A percentile compares a stretch with the other conserved stretches of the same genome.
Evolutionary conservation across 129 eudicot species (phyloP).

Genomic region (Solidago caesia): DNA sequence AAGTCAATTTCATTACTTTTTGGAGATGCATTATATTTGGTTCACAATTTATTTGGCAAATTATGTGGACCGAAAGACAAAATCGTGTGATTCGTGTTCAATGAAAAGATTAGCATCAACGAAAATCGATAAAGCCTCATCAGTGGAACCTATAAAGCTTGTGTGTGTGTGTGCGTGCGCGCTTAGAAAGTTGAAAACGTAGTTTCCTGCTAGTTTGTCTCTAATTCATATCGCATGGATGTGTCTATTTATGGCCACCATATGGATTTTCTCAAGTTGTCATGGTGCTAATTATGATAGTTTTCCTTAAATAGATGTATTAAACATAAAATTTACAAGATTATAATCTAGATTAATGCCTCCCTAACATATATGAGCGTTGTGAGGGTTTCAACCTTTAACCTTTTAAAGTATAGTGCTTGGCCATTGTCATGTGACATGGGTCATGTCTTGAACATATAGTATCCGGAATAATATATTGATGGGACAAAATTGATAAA

Average conservation of each 20-base stretch:
- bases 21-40: constrained; percentile 26
- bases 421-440: background rate
- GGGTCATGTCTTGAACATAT: background rate
- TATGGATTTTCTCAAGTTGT: background rate
- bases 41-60: constrained; percentile 6
- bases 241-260: background rate
- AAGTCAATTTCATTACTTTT: constrained; percentile 28
- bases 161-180: background rate
- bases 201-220: background rate
- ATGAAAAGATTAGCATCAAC: background rate
- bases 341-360: background rate
- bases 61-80: background rate
- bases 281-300: background rate
- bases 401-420: background rate
- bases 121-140: background rate
- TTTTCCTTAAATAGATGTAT: background rate
- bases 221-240: background rate
- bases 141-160: background rate
- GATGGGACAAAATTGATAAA: constrained; percentile 14
- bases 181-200: background rate
- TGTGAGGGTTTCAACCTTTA: background rate
- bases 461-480: constrained; percentile 2
- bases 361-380: background rate
- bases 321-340: background rate
- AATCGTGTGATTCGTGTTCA: background rate